phyloP scores from a whole-genome alignment of 73 alveolate species.

The Stentor coeruleus region DNA sequence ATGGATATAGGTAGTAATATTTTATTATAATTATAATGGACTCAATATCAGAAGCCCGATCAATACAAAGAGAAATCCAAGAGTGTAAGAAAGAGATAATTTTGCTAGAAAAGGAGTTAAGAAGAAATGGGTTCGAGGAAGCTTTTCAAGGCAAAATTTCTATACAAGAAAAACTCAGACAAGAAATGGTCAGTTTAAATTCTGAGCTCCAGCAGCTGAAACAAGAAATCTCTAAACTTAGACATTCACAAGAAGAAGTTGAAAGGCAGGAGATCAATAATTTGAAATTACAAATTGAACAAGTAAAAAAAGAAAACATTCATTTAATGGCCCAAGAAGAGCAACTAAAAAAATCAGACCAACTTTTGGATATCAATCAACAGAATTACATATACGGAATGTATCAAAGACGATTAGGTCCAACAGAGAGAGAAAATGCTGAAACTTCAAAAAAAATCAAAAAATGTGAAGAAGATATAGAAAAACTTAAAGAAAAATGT shows the following conservation, averaged over 20 bases:
- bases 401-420: neutral
- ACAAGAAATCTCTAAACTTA: neutral
- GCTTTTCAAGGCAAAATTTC: neutral
- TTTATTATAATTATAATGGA: neutral
- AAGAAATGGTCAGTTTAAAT: neutral
- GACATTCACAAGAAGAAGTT: neutral
- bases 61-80: neutral
- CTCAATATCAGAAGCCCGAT: neutral
- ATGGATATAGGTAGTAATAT: neutral
- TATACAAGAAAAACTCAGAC: neutral
- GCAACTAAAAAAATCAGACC: slow-evolving; percentile 2
- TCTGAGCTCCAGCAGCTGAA: neutral
- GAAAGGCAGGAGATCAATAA: neutral
- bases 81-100: neutral
- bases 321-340: neutral
- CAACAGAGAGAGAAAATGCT: slow-evolving; percentile 1
- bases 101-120: neutral
- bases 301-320: neutral
- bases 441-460: neutral
- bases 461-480: neutral
- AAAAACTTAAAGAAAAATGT: neutral
- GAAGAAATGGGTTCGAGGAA: neutral
- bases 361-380: neutral
- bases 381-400: neutral
- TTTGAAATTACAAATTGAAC: neutral